phyloP scores from a whole-genome alignment of 805 yeast genomes.

The Lachancea nothofagi region DNA sequence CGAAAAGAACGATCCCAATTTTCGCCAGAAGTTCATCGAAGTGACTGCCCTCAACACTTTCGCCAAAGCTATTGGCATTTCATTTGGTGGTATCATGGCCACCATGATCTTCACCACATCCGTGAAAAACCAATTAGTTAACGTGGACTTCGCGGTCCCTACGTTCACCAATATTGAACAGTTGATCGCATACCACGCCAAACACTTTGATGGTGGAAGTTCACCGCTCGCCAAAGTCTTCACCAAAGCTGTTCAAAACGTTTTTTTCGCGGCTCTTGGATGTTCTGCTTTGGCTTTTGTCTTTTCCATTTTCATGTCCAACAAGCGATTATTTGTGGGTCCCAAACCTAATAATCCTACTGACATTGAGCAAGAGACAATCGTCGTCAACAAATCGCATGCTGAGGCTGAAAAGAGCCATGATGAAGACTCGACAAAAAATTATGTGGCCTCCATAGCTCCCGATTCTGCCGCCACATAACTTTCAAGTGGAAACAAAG shows the following conservation, averaged over 20 bases:
- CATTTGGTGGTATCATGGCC: constrained; percentile 25
- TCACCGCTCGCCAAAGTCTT: constrained; percentile 11
- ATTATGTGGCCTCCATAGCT: too few relatives aligned
- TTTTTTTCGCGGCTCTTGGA: constrained; percentile 13
- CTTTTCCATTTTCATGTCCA: constrained; percentile 6
- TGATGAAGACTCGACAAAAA: too few relatives aligned
- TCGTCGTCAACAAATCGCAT: too few relatives aligned
- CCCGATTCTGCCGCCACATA: too few relatives aligned
- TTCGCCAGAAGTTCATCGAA: constrained; percentile 20
- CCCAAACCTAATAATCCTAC: neutral
- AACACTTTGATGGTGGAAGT: constrained; percentile 17
- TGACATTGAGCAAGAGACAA: neutral
- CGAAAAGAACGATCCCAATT: constrained; percentile 17
- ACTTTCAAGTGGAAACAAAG: too few relatives aligned
- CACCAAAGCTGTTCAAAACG: constrained; percentile 13
- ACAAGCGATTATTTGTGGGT: constrained; percentile 1
- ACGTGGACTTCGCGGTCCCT: constrained; percentile 5
- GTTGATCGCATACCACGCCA: constrained; percentile 17
- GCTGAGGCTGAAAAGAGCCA: too few relatives aligned
- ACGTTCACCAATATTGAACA: constrained; percentile 14
- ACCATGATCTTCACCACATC: constrained; percentile 22
- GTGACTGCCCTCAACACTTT: constrained; percentile 25
- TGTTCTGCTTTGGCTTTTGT: constrained; percentile 1
- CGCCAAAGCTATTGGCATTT: constrained; percentile 21
- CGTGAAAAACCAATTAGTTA: constrained; percentile 14